Conservation (phyloP, 2,329 filamentous ascomycete genomes). For the Aureobasidium sp. region DNA sequence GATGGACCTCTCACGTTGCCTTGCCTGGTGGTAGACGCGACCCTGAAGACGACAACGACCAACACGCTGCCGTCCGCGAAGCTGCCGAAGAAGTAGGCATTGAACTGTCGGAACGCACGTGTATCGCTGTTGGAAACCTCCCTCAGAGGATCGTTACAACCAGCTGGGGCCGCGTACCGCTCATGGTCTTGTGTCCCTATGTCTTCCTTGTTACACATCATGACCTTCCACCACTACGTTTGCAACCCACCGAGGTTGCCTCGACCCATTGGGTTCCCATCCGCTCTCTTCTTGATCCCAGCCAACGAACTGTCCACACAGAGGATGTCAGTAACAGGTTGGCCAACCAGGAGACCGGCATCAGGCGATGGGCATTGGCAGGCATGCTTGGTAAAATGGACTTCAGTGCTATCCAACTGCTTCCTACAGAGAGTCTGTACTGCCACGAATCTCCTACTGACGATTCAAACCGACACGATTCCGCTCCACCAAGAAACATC, state of each 20-base stretch:
- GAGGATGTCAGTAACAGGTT: conserved; percentile 57
- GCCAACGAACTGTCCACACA: conserved; percentile 51
- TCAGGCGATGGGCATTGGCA: conserved; percentile 47
- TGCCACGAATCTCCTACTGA: conserved; percentile 36
- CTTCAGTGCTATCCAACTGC: conserved; percentile 55
- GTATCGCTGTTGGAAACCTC: conserved; percentile 47
- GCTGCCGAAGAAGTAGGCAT: conserved; percentile 56
- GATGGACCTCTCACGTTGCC: conserved; percentile 62
- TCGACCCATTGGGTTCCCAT: conserved; percentile 62
- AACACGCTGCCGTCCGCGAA: conserved; percentile 54
- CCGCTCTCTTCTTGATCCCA: conserved; percentile 49
- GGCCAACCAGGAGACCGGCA: conserved; percentile 45
- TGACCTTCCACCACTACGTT: conserved; percentile 45
- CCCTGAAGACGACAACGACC: conserved; percentile 53
- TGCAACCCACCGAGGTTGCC: conserved; percentile 61
- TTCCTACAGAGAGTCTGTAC: conserved; percentile 53
- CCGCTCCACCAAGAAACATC: not conserved
- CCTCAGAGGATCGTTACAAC: conserved; percentile 58
- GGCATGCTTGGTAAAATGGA: conserved; percentile 56
- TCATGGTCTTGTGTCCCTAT: conserved; percentile 63
- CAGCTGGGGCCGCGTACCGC: conserved; percentile 55
- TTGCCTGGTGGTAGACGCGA: conserved; percentile 60
- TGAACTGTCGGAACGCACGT: conserved; percentile 42
- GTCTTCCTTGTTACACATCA: conserved; percentile 54
- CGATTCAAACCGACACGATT: conserved; percentile 4